Conservation (phyloP, 805 yeast genomes). For the Candida silvatica region DNA sequence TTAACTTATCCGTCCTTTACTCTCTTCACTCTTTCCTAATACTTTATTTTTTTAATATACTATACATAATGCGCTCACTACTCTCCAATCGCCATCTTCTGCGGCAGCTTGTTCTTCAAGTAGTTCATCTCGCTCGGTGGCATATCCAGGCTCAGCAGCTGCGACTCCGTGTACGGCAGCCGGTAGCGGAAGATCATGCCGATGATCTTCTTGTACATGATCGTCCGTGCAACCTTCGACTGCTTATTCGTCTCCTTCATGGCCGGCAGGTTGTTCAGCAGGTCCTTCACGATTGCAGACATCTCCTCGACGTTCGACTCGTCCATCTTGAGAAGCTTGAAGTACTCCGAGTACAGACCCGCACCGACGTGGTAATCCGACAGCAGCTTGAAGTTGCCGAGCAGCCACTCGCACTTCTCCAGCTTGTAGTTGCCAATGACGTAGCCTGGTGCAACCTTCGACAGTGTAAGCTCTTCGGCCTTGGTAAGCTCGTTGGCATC, state of each 20-base stretch:
- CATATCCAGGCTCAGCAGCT: slow-evolving; percentile 30
- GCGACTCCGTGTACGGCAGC: slow-evolving; percentile 22
- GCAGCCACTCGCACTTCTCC: slow-evolving; percentile 28
- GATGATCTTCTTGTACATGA: slow-evolving; percentile 44
- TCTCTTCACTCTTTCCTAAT: no score
- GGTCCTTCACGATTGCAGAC: slow-evolving; percentile 23
- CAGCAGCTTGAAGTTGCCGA: slow-evolving; percentile 32
- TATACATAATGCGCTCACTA: neutral
- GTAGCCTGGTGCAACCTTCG: slow-evolving; percentile 63
- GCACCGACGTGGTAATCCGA: slow-evolving; percentile 50
- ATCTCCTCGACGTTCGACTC: slow-evolving; percentile 7
- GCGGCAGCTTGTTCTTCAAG: slow-evolving; percentile 21
- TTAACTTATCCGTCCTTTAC: no score
- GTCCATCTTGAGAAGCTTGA: slow-evolving; percentile 21
- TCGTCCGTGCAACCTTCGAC: slow-evolving; percentile 39
- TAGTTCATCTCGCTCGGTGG: slow-evolving; percentile 37
- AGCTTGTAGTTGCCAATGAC: slow-evolving; percentile 38
- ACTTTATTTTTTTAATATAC: neutral
- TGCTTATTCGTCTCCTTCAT: slow-evolving; percentile 28
- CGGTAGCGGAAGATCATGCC: slow-evolving; percentile 27
- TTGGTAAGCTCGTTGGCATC: slow-evolving; percentile 50
- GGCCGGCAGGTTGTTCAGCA: slow-evolving; percentile 38
- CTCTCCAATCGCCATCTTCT: no score
- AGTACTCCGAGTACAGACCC: slow-evolving; percentile 45
- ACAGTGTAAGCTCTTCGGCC: slow-evolving; percentile 53